phyloP scores from a whole-genome alignment of 2,329 filamentous ascomycete genomes.

The Stemphylium vesicarium region DNA sequence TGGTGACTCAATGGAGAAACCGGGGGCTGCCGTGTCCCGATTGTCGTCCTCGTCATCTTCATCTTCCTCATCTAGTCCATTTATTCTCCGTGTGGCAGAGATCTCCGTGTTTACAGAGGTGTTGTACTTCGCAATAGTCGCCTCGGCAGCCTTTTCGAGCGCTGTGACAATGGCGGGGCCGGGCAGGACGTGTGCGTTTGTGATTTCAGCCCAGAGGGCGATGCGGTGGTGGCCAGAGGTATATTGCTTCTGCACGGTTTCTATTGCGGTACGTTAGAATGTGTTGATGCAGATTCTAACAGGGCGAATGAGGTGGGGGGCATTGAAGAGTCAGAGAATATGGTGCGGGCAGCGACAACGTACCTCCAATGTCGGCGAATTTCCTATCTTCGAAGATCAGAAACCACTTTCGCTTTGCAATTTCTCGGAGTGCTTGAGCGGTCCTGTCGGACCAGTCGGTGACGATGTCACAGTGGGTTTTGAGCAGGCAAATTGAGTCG shows the following conservation, averaged over 20 bases:
- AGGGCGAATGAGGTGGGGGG: not conserved
- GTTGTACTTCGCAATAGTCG: constrained; percentile 57
- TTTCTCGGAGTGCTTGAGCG: constrained; percentile 55
- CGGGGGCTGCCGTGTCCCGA: constrained; percentile 51
- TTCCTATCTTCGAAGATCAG: constrained; percentile 63
- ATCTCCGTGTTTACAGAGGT: constrained; percentile 60
- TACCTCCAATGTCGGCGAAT: constrained; percentile 63
- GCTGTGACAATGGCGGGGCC: constrained; percentile 60
- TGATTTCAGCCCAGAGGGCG: constrained; percentile 59
- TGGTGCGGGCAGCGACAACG: constrained; percentile 20
- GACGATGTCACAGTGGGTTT: constrained; percentile 68
- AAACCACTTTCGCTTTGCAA: constrained; percentile 58
- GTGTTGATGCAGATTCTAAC: not conserved
- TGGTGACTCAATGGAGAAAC: constrained; percentile 38
- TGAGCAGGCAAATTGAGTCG: constrained; percentile 65
- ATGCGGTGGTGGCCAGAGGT: constrained; percentile 58
- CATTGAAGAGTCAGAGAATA: not conserved
- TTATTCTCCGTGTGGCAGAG: constrained; percentile 43
- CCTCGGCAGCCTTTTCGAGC: constrained; percentile 56
- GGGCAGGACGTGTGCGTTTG: constrained; percentile 61
- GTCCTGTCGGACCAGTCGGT: constrained; percentile 66
- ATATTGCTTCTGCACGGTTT: constrained; percentile 63
- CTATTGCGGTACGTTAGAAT: constrained; percentile 38
- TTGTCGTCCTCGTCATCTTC: constrained; percentile 31
- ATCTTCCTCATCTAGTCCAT: constrained; percentile 38